phyloP scores from a whole-genome alignment of 495 filamentous ascomycete genomes.

The Hypoxylon fuscum region DNA sequence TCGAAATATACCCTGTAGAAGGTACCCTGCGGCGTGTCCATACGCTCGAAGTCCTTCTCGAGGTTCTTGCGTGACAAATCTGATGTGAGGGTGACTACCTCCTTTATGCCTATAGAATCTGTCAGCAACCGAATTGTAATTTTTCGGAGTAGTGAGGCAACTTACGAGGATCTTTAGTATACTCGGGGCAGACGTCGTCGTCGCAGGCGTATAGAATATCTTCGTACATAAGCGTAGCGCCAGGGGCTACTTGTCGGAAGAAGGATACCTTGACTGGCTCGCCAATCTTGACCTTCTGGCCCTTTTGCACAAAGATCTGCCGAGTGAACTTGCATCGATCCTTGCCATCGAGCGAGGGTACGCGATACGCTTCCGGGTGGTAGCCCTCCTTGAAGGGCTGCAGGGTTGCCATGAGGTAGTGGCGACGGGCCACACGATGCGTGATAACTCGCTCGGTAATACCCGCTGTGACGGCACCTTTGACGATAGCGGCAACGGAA shows the following conservation, averaged over 20 bases:
- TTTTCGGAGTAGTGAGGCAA: constrained; percentile 32
- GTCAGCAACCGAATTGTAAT: constrained; percentile 39
- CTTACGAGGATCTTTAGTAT: constrained; percentile 99
- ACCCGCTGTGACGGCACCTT: constrained; percentile 82
- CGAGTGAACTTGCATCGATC: constrained; percentile 99
- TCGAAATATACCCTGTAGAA: constrained; percentile 90
- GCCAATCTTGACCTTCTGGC: constrained; percentile 97
- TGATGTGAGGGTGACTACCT: constrained; percentile 96
- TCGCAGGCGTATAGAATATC: constrained; percentile 98
- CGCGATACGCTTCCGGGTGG: constrained; percentile 96
- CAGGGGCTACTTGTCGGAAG: constrained; percentile 97
- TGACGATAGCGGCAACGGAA: constrained; percentile 79
- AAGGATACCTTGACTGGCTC: constrained; percentile 99
- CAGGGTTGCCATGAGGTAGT: constrained; percentile 98
- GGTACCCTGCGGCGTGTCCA: constrained; percentile 98
- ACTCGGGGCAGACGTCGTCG: constrained; percentile 97
- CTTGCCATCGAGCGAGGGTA: constrained; percentile 94
- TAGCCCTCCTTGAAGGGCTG: constrained; percentile 99
- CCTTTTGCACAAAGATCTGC: constrained; percentile 99
- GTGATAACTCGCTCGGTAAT: constrained; percentile 97
- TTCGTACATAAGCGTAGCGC: constrained; percentile 98
- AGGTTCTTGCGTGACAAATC: constrained; percentile 97
- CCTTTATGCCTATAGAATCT: constrained; percentile 84
- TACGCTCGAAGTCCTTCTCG: constrained; percentile 98
- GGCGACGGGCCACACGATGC: constrained; percentile 94